Conservation (phyloP, 495 filamentous ascomycete genomes). For the Penicillium angulare region DNA sequence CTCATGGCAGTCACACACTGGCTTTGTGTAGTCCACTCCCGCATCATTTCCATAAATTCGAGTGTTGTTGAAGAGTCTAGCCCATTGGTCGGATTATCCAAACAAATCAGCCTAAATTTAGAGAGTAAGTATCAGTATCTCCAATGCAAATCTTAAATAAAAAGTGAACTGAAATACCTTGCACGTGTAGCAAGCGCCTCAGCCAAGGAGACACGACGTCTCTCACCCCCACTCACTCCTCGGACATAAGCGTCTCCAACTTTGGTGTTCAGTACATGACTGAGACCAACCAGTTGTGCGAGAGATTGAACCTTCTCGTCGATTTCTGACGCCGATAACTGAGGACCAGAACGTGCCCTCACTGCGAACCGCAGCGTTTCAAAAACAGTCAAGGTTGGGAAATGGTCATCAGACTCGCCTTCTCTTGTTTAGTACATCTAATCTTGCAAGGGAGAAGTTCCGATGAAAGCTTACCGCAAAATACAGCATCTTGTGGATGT, state of each 20-base stretch:
- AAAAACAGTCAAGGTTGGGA: slow-evolving; percentile 59
- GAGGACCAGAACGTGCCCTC: not conserved
- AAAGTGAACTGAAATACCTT: not conserved
- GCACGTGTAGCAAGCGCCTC: slow-evolving; percentile 21
- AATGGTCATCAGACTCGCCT: slow-evolving; percentile 50
- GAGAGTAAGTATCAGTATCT: too few species aligned
- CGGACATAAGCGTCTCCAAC: slow-evolving; percentile 11
- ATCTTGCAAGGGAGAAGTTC: too few species aligned
- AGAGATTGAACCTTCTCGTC: slow-evolving; percentile 47
- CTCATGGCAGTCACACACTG: slow-evolving; percentile 23
- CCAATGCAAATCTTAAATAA: too few species aligned
- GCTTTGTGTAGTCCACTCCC: slow-evolving; percentile 21
- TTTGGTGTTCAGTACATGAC: not conserved
- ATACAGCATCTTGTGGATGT: too few species aligned
- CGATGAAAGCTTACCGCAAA: too few species aligned
- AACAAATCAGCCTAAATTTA: not conserved
- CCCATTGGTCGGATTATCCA: slow-evolving; percentile 40
- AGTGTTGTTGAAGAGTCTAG: slow-evolving; percentile 51
- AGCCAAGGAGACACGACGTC: slow-evolving; percentile 56
- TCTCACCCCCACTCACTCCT: slow-evolving; percentile 41
- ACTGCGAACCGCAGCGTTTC: slow-evolving; percentile 53
- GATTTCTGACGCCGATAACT: not conserved
- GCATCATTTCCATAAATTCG: slow-evolving; percentile 26
- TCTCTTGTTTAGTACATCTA: too few species aligned
- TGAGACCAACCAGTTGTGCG: slow-evolving; percentile 52